These are phyloP conservation scores for Hyaloscypha finlandica DNA, from an alignment of 495 filamentous ascomycete genomes.

Conservation along the genomic window DNA sequence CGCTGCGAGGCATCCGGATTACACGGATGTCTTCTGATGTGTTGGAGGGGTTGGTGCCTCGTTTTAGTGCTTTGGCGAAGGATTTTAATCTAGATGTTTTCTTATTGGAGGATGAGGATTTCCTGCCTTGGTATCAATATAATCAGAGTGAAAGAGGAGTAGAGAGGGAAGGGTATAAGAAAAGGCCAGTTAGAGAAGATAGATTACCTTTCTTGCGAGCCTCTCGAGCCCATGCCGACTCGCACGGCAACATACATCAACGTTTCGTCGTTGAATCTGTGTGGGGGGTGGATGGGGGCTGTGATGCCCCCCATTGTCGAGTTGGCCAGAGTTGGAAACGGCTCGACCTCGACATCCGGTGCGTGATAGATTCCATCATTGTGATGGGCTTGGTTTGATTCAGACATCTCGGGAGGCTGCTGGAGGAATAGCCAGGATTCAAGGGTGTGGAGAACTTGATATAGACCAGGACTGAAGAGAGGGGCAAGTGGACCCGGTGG, in stretches of 20 bases:
- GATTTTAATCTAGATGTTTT: neutral
- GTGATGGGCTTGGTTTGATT: neutral
- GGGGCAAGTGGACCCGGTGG: neutral
- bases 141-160: neutral
- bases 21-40: constrained; percentile 1
- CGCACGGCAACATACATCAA: constrained; percentile 11
- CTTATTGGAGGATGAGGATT: neutral
- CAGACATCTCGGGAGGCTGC: neutral
- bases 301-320: constrained; percentile 7
- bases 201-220: neutral
- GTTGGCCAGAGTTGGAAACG: constrained; percentile 4
- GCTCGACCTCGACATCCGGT: neutral
- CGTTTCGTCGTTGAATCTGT: constrained; percentile 15
- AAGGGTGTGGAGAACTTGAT: neutral
- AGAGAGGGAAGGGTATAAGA: neutral
- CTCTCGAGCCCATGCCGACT: neutral
- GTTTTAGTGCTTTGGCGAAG: neutral
- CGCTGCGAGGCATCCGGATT: constrained; percentile 16
- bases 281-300: constrained; percentile 9
- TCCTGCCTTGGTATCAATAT: neutral
- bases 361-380: neutral
- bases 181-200: neutral
- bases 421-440: neutral
- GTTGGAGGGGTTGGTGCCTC: neutral
- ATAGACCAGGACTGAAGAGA: neutral